Evolutionary conservation across 495 filamentous ascomycete genomes (phyloP), one percentile per base, ranked within the genome.

Genomic region (Neurospora sp.): DNA sequence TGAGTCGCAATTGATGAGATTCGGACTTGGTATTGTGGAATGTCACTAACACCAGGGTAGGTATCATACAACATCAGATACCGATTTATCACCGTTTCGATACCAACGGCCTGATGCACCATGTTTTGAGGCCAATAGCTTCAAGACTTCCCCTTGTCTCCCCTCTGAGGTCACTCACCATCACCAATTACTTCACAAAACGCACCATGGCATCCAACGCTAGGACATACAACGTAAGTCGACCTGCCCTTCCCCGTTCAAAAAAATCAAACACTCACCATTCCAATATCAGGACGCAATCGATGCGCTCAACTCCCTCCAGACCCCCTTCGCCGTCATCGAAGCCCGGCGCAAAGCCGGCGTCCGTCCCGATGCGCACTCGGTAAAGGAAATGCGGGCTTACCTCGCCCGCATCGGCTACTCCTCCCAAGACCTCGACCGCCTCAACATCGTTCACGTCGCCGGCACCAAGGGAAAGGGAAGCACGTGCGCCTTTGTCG

Each of bases 391-490:
- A 80, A 95, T 94, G 86, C 84, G 89, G 71, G 88, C 89, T 75
- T 96, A 92, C 87, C 87, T 93, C 74, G 81, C 83, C 65, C 89
- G 89, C 76, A 89, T 95, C 78, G 93, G 94, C 72, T 95, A 97
- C 73, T 71, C 82, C 4, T 87, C 90, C n/a, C 85, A 84, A 31
- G 94, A 97, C 79, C 87, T 98, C 71, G 86, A 92, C 74, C 83
- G 83, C 4, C 82, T 98, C 42, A 94, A 94, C 75, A 84, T 89
- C 40, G 82, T 97, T 14, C 94, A 98, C 77, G 90, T 98, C 27
- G 91, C 94, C 14, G 94, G 94, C 45, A 97, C 94, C 14, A 98
- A 98, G 83, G 94, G 94, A 72, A 98, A 98, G 82, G 94, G 94
- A 44, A 91, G 89, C 71, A 92, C 90, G 16, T 92, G 90, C 76